Percentiles rank a stretch among this genome's conserved stretches.
Conservation (phyloP, 495 filamentous ascomycete species). For the Corynascus novoguineensis region DNA sequence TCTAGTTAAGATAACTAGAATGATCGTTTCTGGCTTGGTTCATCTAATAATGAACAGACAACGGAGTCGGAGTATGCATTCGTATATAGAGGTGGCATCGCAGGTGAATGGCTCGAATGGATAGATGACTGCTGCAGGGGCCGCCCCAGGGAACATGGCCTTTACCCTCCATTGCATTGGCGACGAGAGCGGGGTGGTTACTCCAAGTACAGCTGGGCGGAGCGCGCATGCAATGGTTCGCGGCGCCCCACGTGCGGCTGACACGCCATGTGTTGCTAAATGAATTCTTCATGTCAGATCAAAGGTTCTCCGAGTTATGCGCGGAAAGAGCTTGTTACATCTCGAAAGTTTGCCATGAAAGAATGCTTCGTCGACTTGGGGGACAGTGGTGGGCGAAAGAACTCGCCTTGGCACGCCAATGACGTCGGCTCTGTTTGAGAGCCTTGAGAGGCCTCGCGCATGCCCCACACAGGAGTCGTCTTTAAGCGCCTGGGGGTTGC, state of each 20-base stretch:
- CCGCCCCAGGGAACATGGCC: background rate
- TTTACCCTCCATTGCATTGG: background rate
- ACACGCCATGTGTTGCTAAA: background rate
- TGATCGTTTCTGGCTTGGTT: too few relatives aligned
- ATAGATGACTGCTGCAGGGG: background rate
- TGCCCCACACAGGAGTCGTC: conserved; percentile 28
- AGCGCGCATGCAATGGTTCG: background rate
- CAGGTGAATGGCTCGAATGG: background rate
- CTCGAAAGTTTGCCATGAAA: background rate
- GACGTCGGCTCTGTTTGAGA: conserved; percentile 26
- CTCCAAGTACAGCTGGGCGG: background rate
- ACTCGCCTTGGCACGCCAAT: conserved; percentile 22
- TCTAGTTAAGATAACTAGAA: too few relatives aligned
- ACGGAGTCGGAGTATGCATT: too few relatives aligned
- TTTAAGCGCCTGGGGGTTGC: conserved; percentile 34
- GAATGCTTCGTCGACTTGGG: background rate
- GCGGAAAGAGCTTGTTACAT: too few relatives aligned
- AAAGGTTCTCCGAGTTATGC: too few relatives aligned
- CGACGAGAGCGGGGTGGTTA: background rate
- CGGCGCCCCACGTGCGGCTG: background rate
- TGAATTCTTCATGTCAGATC: background rate
- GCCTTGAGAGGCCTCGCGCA: conserved; percentile 27
- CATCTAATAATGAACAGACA: too few relatives aligned
- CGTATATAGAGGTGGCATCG: background rate
- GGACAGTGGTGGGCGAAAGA: conserved; percentile 15